These are phyloP conservation scores for Tuber calosporum DNA, from an alignment of 495 filamentous ascomycete species.

Conservation along the genomic window DNA sequence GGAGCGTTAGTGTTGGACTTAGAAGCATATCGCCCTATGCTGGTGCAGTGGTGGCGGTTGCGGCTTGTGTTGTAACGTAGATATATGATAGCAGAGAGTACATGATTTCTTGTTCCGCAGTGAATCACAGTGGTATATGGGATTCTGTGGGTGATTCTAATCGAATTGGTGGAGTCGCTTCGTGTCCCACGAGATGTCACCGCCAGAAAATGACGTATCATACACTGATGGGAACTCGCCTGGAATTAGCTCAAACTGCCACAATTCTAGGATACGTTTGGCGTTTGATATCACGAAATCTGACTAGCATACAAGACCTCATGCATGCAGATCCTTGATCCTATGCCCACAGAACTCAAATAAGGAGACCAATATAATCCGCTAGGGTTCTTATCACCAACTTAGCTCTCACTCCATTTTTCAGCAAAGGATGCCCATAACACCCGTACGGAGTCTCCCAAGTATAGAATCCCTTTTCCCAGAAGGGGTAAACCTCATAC, in stretches of 20 bases:
- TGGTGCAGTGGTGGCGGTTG: conserved; percentile 2
- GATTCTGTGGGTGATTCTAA: not conserved
- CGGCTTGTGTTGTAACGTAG: not conserved
- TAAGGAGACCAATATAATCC: not conserved
- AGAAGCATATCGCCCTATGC: not conserved
- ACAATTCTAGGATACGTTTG: not conserved
- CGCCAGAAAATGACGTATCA: not conserved
- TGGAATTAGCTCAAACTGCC: not conserved
- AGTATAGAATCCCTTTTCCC: too few species aligned
- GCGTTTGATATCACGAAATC: not conserved
- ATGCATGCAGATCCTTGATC: not conserved
- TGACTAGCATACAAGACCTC: not conserved
- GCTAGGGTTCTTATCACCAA: not conserved
- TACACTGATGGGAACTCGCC: not conserved
- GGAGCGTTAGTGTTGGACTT: not conserved
- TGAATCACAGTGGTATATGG: not conserved
- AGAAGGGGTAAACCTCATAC: too few species aligned
- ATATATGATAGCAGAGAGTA: not conserved
- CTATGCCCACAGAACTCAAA: not conserved
- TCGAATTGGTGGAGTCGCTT: too few species aligned
- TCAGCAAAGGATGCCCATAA: not conserved
- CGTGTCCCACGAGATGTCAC: too few species aligned
- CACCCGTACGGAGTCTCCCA: not conserved
- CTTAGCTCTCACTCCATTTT: not conserved
- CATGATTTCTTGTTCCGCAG: not conserved